phyloP scores from a whole-genome alignment of 2,329 filamentous ascomycete species.

The Claviceps citrina region DNA sequence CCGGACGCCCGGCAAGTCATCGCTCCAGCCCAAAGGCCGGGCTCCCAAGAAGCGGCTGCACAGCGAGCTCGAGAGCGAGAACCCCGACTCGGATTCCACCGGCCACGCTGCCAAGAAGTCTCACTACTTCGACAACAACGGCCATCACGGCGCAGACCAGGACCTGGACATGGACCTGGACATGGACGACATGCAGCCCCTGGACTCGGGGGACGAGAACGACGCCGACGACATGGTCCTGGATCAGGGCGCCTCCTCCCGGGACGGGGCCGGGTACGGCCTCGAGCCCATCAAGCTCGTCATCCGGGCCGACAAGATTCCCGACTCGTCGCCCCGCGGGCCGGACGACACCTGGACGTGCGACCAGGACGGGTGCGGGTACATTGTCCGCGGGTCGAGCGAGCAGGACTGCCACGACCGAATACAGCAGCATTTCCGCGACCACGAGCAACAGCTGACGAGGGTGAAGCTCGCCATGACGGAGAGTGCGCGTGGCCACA shows the following conservation, averaged over 20 bases:
- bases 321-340: constrained; percentile 33
- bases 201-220: constrained; percentile 6
- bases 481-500: constrained; percentile 37
- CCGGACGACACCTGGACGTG: constrained; percentile 53
- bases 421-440: constrained; percentile 44
- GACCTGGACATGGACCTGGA: constrained; percentile 20
- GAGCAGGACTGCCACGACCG: constrained; percentile 36
- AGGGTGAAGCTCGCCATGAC: constrained; percentile 38
- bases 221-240: constrained; percentile 3
- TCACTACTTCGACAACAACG: constrained; percentile 18
- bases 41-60: constrained; percentile 30
- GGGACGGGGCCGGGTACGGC: constrained; percentile 9
- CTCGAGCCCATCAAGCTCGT: constrained; percentile 26
- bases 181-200: constrained; percentile 17
- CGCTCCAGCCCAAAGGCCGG: constrained; percentile 11
- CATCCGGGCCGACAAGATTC: constrained; percentile 33
- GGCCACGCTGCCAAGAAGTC: constrained; percentile 18
- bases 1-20: constrained; percentile 8
- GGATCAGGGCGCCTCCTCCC: not conserved
- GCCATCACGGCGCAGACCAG: constrained; percentile 5
- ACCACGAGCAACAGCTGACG: constrained; percentile 42
- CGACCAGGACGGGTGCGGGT: constrained; percentile 45
- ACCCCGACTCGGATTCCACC: constrained; percentile 19
- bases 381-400: constrained; percentile 48
- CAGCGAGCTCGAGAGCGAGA: constrained; percentile 23